Evolutionary conservation across 129 eudicot genomes (phyloP).

Genomic region (Apium graveolens): DNA sequence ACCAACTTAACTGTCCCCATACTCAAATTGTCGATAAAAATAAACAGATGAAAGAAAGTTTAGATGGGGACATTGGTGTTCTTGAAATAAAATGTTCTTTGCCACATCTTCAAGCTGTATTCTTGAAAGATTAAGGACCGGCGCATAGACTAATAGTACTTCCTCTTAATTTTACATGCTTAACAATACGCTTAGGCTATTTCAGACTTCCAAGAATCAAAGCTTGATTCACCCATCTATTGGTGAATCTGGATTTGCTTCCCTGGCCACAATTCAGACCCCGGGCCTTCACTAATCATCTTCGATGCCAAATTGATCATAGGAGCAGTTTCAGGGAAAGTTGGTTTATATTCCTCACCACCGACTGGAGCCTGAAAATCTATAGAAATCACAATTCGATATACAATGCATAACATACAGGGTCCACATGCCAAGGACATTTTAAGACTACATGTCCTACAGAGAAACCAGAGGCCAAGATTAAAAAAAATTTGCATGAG

Average conservation of each 20-base stretch:
- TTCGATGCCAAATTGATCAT: constrained; percentile 91
- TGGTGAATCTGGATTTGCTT: constrained; percentile 65
- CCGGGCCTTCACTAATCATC: constrained; percentile 70
- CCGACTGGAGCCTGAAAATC: constrained; percentile 93
- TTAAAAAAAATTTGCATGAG: neutral
- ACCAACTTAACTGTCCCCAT: neutral
- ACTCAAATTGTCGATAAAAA: neutral
- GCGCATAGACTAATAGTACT: neutral
- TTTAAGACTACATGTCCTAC: constrained; percentile 2
- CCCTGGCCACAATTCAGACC: constrained; percentile 74
- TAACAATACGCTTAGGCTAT: neutral
- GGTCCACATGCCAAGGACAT: neutral
- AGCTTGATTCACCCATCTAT: constrained; percentile 45
- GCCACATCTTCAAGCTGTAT: neutral
- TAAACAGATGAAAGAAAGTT: neutral
- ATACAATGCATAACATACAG: neutral
- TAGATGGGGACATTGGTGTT: no score
- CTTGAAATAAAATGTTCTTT: neutral
- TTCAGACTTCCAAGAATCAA: neutral
- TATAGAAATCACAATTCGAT: constrained; percentile 11
- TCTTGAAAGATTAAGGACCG: neutral
- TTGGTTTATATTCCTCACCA: constrained; percentile 78
- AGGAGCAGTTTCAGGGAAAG: constrained; percentile 76
- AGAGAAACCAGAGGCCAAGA: neutral
- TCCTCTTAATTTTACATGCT: neutral